Evolutionary conservation across 208 protist genomes (phyloP), one percentile per base, ranked within the genome.

Genomic region (Plasmodiophora brassicae): DNA sequence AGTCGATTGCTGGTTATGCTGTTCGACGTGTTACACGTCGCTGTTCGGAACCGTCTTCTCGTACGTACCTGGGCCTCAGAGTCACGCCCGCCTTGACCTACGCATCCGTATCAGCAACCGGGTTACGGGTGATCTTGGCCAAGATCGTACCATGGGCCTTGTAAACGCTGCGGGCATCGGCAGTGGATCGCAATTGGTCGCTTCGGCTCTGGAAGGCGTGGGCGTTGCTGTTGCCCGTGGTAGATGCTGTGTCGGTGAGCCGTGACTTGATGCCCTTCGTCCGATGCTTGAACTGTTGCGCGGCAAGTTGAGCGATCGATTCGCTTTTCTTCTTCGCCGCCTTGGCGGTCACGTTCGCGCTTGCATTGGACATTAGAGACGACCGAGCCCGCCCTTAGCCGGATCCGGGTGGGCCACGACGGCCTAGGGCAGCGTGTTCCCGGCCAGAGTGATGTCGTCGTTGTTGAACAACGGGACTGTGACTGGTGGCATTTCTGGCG

Each of bases 181-280:
- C n/a, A n/a, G n/a, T n/a, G n/a, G n/a, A n/a, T n/a, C n/a, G n/a
- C n/a, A n/a, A n/a, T n/a, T n/a, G n/a, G n/a, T n/a, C n/a, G n/a
- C 50, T 57, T 25, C 25, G 14, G 25, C 50, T 57, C 50, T 28
- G 25, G 25, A 25, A 57, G 14, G 14, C 50, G 20, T 28, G 50
- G 20, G 25, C 50, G 14, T n/a, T 8, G n/a, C 32, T 38, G 20
- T 78, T 32, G 14, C 10, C 65, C 65, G 65, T 14, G 5, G 14
- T 38, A 5, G 5, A 44, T 5, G 65, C 32, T 32, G 65, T n/a
- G n/a, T n/a, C 5, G 41, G 65, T 78, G 10, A 78, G 65, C 14
- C 32, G 32, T 8, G n/a, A 44, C n/a, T 78, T 78, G 65, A 78
- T 78, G 10, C 65, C 65, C 65, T 78, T 78, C 65, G 32, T 78